A percentile compares a stretch with the other conserved stretches of the same genome.
phyloP scores from a whole-genome alignment of 768 basidiomycete genomes.

The Mycena alexandri region DNA sequence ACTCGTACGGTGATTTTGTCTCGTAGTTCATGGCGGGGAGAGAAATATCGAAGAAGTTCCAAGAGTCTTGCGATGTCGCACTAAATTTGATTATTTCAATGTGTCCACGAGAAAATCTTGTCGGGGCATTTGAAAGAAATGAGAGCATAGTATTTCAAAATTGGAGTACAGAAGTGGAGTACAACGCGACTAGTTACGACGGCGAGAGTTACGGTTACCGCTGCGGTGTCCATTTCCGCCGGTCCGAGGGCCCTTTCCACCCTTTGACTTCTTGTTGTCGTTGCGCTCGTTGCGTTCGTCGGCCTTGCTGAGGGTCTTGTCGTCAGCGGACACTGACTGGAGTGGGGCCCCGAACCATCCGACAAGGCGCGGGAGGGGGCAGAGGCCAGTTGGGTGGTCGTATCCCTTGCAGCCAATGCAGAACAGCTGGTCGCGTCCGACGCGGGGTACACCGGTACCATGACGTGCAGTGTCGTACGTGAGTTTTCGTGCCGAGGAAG shows the following conservation, averaged over 20 bases:
- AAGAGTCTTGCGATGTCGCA: too few relatives aligned
- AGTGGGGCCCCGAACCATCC: constrained; percentile 11
- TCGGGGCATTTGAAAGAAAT: too few relatives aligned
- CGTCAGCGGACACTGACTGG: constrained; percentile 1
- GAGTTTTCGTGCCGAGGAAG: not conserved
- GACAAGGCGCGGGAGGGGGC: constrained; percentile 4
- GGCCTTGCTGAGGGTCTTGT: not conserved
- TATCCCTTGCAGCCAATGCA: constrained; percentile 19
- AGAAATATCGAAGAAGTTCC: too few relatives aligned
- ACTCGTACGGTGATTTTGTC: too few relatives aligned
- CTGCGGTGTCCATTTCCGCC: not conserved
- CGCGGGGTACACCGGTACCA: constrained; percentile 9
- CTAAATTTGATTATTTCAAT: too few relatives aligned
- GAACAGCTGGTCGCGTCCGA: not conserved
- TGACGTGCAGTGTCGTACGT: not conserved
- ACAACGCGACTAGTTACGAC: too few relatives aligned
- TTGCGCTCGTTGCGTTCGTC: not conserved
- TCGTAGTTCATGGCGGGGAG: too few relatives aligned
- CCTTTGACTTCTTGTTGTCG: not conserved
- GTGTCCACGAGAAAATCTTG: too few relatives aligned
- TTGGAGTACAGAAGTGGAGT: too few relatives aligned
- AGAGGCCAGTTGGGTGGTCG: constrained; percentile 23
- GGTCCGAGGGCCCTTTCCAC: not conserved
- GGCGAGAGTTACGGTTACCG: too few relatives aligned
- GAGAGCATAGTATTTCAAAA: too few relatives aligned